Percentiles rank a stretch among this genome's conserved stretches.
phyloP scores from a whole-genome alignment of 2,329 filamentous ascomycete species.

The Pseudogymnoascus sp. region DNA sequence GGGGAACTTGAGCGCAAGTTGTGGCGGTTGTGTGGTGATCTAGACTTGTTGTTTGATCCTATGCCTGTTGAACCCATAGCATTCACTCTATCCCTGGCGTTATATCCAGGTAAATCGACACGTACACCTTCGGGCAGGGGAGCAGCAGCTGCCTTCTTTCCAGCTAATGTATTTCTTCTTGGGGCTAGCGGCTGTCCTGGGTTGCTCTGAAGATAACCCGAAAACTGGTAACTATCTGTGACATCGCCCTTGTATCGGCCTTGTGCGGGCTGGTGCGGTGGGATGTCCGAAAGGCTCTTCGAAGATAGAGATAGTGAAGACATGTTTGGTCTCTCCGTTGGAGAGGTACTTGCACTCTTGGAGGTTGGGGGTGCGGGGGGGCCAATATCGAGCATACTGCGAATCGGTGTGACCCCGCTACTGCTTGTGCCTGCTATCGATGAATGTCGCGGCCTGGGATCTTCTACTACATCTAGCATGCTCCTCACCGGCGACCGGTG shows the following conservation, averaged over 20 bases:
- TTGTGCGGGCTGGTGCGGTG: conserved; percentile 40
- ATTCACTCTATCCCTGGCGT: conserved; percentile 21
- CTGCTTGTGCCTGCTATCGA: conserved; percentile 23
- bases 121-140: conserved; percentile 39
- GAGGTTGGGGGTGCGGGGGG: conserved; percentile 19
- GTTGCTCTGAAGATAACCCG: conserved; percentile 47
- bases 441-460: conserved; percentile 22
- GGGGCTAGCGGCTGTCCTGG: conserved; percentile 34
- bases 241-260: conserved; percentile 37
- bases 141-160: conserved; percentile 30
- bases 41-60: conserved; percentile 19
- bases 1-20: conserved; percentile 26
- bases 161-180: conserved; percentile 44
- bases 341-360: conserved; percentile 40
- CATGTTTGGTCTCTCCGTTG: conserved; percentile 34
- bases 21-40: conserved; percentile 25
- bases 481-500: conserved; percentile 61
- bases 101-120: conserved; percentile 39
- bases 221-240: conserved; percentile 52
- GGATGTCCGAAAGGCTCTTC: conserved; percentile 49
- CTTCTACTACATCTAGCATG: conserved; percentile 54
- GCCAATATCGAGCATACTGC: conserved; percentile 57
- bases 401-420: conserved; percentile 40
- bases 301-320: background rate
- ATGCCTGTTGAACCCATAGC: conserved; percentile 17